Base-by-base conservation (phyloP, 2,329 filamentous ascomycete species). In the Trichoderma koningii region DNA sequence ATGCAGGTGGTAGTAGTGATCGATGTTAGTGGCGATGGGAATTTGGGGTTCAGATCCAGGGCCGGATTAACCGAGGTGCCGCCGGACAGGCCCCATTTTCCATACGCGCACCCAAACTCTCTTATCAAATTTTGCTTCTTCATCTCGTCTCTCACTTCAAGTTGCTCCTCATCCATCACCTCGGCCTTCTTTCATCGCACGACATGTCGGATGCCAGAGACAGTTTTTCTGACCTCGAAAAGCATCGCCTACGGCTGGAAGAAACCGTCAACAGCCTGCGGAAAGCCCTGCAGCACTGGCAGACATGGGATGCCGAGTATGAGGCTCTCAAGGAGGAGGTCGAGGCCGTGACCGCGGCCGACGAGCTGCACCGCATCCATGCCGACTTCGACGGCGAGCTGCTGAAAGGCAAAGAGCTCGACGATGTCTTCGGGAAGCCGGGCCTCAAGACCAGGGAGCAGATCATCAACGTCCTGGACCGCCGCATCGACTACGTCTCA, bases 221-320 rank as follows among this genome's bases (percentile, higher is more conserved):
- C 69, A 83, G 82, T 62, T 82, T 93, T 57, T 79, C 85, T 51
- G 85, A 89, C 71, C 83, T 96, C 48, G 92, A 96, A 76, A 85
- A 85, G 67, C 91, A 94, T 73, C 86, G 91, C 17, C 80, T 85
- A 69, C 83, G 88, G 67, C 87, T 98, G 7, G 91, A 97, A 76
- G 84, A 87, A 44, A 92, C 89, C 69, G 84, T 96, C 53, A 68
- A 69, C 30, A 71, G 92, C 74, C 84, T 98, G 21, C 86, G 86
- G 63, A 87, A 89, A 72, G 88, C 90, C 7, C 83, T 98, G 61
- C 87, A 88, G 68, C 89, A 96, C 79, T 99, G 94, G 94, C 90
- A 91, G 69, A 89, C 88, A 63, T 96, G 91, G 86, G 93, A 96
- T 75, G 87, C 90, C 55, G 94, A 98, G 75, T 98, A 98, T 76